A percentile compares a stretch with the other conserved stretches of the same genome.
These are phyloP conservation scores for Cylindrotheca fusiformis DNA, from an alignment of 108 stramenopile genomes.

Conservation along the genomic window DNA sequence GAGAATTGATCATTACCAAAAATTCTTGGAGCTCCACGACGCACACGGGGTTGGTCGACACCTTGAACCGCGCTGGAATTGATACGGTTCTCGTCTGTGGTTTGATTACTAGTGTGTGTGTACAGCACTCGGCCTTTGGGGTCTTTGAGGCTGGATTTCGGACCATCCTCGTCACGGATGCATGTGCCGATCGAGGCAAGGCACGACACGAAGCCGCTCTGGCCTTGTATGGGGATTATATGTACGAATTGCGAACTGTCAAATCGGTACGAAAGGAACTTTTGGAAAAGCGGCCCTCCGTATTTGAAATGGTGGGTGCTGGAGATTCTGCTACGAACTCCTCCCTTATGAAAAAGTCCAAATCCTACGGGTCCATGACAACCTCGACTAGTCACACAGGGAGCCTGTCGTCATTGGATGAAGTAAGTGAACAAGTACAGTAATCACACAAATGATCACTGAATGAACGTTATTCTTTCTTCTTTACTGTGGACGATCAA, in stretches of 20 bases:
- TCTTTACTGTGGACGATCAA: no score
- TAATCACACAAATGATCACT: not conserved
- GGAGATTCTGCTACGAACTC: not conserved
- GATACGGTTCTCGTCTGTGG: conserved; percentile 66
- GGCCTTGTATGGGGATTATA: conserved; percentile 68
- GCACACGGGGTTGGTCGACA: conserved; percentile 37
- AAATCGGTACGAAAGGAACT: conserved; percentile 4
- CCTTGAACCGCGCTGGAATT: conserved; percentile 33
- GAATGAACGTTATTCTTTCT: no score
- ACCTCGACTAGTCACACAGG: not conserved
- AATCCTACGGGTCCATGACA: not conserved
- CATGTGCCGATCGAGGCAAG: conserved; percentile 60
- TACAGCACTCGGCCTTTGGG: conserved; percentile 69
- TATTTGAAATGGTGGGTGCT: no score
- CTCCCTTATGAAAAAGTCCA: not conserved
- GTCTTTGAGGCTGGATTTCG: conserved; percentile 69
- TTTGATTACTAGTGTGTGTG: conserved; percentile 65
- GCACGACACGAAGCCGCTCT: conserved; percentile 60
- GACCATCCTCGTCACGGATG: conserved; percentile 54
- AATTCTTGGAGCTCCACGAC: conserved; percentile 45
- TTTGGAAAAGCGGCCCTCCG: no score
- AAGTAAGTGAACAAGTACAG: not conserved
- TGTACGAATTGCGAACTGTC: conserved; percentile 47
- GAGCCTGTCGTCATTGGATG: not conserved
- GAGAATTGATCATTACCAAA: conserved; percentile 56